These are phyloP conservation scores for Trametes sanguinea DNA, from an alignment of 768 basidiomycete genomes.

Conservation along the genomic window DNA sequence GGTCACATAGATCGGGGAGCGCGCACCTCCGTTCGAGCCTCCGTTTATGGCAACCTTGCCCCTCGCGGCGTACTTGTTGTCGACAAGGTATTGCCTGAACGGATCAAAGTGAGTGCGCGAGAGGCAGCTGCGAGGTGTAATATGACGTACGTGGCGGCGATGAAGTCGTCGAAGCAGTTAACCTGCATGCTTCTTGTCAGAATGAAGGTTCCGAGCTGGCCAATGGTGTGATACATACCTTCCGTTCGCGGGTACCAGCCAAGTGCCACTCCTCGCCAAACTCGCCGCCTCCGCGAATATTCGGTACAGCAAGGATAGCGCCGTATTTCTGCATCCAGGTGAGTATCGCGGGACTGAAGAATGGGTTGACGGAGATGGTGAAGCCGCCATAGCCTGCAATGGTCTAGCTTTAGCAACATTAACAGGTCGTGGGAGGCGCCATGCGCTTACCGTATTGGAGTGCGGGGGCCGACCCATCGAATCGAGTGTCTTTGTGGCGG, in stretches of 20 bases:
- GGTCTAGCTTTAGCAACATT: background rate
- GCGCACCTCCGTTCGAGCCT: conserved; percentile 76
- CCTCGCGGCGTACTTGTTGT: conserved; percentile 65
- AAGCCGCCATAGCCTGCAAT: conserved; percentile 79
- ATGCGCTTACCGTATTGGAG: conserved; percentile 66
- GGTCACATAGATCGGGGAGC: background rate
- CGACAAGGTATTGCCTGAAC: conserved; percentile 66
- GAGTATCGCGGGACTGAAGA: conserved; percentile 69
- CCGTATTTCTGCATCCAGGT: conserved; percentile 75
- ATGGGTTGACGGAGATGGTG: conserved; percentile 66
- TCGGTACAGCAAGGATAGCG: conserved; percentile 58
- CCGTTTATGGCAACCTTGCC: conserved; percentile 80
- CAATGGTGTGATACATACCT: conserved; percentile 43
- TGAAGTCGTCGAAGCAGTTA: conserved; percentile 83
- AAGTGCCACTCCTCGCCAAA: conserved; percentile 88
- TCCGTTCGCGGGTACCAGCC: conserved; percentile 68
- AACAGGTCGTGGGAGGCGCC: background rate
- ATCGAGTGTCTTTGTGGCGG: conserved; percentile 65
- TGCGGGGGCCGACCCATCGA: conserved; percentile 75
- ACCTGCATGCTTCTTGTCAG: conserved; percentile 39
- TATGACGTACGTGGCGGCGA: conserved; percentile 67
- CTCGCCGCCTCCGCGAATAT: conserved; percentile 61
- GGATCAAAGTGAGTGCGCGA: background rate
- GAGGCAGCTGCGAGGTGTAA: background rate
- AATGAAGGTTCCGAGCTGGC: conserved; percentile 1